Evolutionary conservation across 2,329 filamentous ascomycete genomes (phyloP).

Genomic region (Claviceps quebecensis): DNA sequence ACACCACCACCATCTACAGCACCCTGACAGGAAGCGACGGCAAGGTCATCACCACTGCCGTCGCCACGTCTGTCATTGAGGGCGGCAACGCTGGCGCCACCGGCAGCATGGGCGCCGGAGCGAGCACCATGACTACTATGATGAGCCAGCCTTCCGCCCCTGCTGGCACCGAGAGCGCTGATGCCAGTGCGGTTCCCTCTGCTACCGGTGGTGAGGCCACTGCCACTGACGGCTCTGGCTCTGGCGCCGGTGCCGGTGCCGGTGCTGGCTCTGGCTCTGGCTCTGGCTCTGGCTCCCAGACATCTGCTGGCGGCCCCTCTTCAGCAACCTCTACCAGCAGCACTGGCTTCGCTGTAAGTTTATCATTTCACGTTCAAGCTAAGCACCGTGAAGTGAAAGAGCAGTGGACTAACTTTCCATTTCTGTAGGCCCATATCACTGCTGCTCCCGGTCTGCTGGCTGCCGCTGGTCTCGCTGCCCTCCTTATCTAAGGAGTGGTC

Average conservation of each 20-base stretch:
- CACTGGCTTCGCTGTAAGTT: conserved; percentile 18
- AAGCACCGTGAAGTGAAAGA: background rate
- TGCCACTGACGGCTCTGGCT: conserved; percentile 5
- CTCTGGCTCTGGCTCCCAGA: background rate
- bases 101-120: conserved; percentile 10
- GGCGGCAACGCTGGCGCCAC: conserved; percentile 5
- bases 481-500: conserved; percentile 29
- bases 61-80: background rate
- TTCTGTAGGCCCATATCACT: conserved; percentile 24
- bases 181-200: background rate
- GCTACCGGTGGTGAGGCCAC: conserved; percentile 7
- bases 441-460: conserved; percentile 34
- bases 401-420: background rate
- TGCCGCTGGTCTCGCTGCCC: conserved; percentile 33
- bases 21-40: conserved; percentile 20
- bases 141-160: conserved; percentile 3
- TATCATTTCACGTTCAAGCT: too few species aligned
- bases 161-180: background rate
- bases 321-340: conserved; percentile 9
- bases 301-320: background rate
- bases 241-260: too few species aligned
- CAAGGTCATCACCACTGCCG: conserved; percentile 14
- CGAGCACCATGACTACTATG: conserved; percentile 16
- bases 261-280: background rate
- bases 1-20: conserved; percentile 23